phyloP scores from a whole-genome alignment of 495 filamentous ascomycete species.

The Staphylotrichum tortipilum region DNA sequence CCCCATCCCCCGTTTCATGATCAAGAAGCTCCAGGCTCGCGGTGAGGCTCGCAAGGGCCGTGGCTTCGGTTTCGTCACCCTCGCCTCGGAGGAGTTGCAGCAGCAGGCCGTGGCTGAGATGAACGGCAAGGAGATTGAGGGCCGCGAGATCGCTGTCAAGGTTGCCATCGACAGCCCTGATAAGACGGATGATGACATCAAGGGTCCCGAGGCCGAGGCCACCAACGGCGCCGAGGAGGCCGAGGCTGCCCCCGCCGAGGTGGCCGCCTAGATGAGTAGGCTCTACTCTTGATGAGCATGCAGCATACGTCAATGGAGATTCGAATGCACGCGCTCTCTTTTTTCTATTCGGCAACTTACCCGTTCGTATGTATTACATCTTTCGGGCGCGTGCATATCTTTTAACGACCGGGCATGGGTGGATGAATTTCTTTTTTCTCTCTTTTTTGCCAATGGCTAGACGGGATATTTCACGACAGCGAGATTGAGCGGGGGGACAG shows the following conservation, averaged over 20 bases:
- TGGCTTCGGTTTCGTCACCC: slow-evolving; percentile 96
- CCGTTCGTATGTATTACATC: slow-evolving; percentile 27
- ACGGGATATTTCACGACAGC: slow-evolving; percentile 20
- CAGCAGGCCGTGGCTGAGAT: slow-evolving; percentile 94
- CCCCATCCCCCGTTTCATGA: slow-evolving; percentile 98
- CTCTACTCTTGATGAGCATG: slow-evolving; percentile 18
- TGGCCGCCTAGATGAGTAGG: slow-evolving; percentile 18
- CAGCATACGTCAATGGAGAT: slow-evolving; percentile 19
- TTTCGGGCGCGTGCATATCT: slow-evolving; percentile 25
- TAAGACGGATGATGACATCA: slow-evolving; percentile 83
- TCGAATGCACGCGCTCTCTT: slow-evolving; percentile 17
- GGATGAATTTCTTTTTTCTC: slow-evolving; percentile 20
- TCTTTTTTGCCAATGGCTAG: slow-evolving; percentile 19
- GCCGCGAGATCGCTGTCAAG: slow-evolving; percentile 98
- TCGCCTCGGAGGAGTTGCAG: slow-evolving; percentile 90
- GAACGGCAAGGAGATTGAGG: slow-evolving; percentile 98
- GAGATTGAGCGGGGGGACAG: slow-evolving; percentile 24
- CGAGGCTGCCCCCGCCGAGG: slow-evolving; percentile 17
- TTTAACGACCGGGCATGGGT: slow-evolving; percentile 29
- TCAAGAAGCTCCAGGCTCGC: slow-evolving; percentile 97
- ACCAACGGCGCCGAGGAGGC: slow-evolving; percentile 36
- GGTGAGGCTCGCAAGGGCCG: slow-evolving; percentile 98
- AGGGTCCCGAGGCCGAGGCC: slow-evolving; percentile 37
- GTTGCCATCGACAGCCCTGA: slow-evolving; percentile 98
- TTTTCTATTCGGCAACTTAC: slow-evolving; percentile 23